phyloP scores from a whole-genome alignment of 805 yeast species.

The Pichia insulana region DNA sequence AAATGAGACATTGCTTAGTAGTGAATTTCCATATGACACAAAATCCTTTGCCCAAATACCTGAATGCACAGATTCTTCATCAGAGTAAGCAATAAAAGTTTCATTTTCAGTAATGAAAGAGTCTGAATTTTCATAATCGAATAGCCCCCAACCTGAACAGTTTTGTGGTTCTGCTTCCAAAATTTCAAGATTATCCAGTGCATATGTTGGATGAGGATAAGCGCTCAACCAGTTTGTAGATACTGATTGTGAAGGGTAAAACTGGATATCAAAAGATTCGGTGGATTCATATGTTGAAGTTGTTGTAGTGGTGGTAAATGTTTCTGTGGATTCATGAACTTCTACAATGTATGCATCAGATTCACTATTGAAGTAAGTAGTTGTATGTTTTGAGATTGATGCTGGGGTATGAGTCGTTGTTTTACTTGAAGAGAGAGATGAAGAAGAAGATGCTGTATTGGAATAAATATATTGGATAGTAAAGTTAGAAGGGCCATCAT shows the following conservation, averaged over 20 bases:
- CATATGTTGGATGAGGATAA: slow-evolving; percentile 11
- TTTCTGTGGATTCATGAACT: slow-evolving; percentile 7
- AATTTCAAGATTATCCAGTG: slow-evolving; percentile 2
- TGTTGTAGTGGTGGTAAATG: neutral
- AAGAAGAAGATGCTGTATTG: neutral
- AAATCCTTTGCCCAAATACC: slow-evolving; percentile 52
- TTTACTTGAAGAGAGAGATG: neutral
- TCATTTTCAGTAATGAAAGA: slow-evolving; percentile 29
- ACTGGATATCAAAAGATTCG: slow-evolving; percentile 4
- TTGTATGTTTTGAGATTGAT: neutral
- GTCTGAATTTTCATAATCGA: slow-evolving; percentile 29
- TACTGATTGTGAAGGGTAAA: slow-evolving; percentile 7
- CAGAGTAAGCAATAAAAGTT: slow-evolving; percentile 30
- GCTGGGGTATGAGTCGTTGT: neutral
- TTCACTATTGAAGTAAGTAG: slow-evolving; percentile 7
- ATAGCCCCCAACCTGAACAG: slow-evolving; percentile 36
- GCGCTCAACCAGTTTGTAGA: slow-evolving; percentile 5
- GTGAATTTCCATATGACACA: slow-evolving; percentile 38
- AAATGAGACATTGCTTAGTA: slow-evolving; percentile 43
- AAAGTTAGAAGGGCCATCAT: slow-evolving; percentile 2
- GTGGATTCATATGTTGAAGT: neutral
- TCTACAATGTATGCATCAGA: slow-evolving; percentile 10
- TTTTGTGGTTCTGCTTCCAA: slow-evolving; percentile 11
- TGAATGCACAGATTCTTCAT: slow-evolving; percentile 32
- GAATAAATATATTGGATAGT: slow-evolving; percentile 4